Evolutionary conservation across 768 basidiomycete genomes (phyloP).

Genomic region (Suillus subluteus): DNA sequence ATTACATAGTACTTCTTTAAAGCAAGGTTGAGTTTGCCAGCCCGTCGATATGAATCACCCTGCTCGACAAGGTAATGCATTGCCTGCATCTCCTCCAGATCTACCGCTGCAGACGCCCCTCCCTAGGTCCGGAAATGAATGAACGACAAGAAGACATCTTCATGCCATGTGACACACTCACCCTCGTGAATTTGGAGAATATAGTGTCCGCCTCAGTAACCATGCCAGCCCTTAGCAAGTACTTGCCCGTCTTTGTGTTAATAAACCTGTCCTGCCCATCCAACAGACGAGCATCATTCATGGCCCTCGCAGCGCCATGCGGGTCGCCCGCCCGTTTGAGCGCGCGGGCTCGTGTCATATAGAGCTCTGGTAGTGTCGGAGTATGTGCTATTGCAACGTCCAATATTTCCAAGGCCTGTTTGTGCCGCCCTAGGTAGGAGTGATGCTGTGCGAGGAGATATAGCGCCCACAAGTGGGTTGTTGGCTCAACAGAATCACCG

Average conservation of each 20-base stretch:
- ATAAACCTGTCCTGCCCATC: slow-evolving; percentile 96
- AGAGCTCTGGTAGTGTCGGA: slow-evolving; percentile 90
- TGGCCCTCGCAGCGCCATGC: slow-evolving; percentile 67
- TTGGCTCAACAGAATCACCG: slow-evolving; percentile 50
- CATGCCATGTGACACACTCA: slow-evolving; percentile 33
- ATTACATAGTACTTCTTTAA: slow-evolving; percentile 84
- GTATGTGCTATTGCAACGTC: slow-evolving; percentile 78
- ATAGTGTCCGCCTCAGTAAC: slow-evolving; percentile 73
- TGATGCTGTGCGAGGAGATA: slow-evolving; percentile 95
- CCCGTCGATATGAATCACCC: slow-evolving; percentile 68
- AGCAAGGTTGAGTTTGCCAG: slow-evolving; percentile 73
- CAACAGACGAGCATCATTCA: slow-evolving; percentile 82
- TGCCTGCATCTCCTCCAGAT: slow-evolving; percentile 96
- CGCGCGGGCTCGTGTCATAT: slow-evolving; percentile 79
- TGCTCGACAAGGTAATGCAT: slow-evolving; percentile 84
- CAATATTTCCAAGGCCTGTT: slow-evolving; percentile 61
- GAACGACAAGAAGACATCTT: neutral
- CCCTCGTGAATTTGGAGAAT: slow-evolving; percentile 92
- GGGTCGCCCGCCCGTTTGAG: slow-evolving; percentile 87
- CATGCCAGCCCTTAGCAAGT: slow-evolving; percentile 81
- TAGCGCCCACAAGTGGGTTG: slow-evolving; percentile 90
- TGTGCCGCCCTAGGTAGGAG: slow-evolving; percentile 56
- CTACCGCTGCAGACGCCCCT: slow-evolving; percentile 78
- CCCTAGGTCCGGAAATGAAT: slow-evolving; percentile 55
- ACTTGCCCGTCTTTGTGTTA: slow-evolving; percentile 94